These are phyloP conservation scores for Malassezia slooffiae DNA, from an alignment of 1,284 basidiomycete genomes.

Conservation along the genomic window DNA sequence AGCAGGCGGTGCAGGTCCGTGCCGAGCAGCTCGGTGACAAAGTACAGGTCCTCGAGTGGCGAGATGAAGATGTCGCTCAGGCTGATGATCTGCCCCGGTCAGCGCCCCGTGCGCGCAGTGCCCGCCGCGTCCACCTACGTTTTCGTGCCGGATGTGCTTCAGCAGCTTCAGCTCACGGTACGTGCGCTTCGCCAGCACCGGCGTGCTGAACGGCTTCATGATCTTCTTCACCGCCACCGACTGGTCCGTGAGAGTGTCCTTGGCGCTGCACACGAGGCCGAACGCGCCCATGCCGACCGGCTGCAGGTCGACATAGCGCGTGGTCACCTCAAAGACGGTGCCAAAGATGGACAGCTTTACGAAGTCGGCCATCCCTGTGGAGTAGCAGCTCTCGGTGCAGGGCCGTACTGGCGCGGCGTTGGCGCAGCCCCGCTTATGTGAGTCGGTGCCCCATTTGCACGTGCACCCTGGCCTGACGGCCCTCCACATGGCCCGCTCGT, in stretches of 20 bases:
- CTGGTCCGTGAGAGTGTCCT: constrained; percentile 87
- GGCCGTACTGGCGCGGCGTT: too few relatives aligned
- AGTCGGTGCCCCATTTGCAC: neutral
- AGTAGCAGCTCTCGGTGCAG: too few relatives aligned
- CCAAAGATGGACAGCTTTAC: constrained; percentile 98
- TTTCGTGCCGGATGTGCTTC: constrained; percentile 98
- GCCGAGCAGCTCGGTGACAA: constrained; percentile 96
- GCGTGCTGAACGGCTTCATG: constrained; percentile 95
- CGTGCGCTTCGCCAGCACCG: constrained; percentile 92
- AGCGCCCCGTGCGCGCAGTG: neutral
- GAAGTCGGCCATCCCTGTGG: constrained; percentile 60
- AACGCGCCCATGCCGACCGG: constrained; percentile 95
- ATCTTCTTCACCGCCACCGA: constrained; percentile 98
- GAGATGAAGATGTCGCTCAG: constrained; percentile 98
- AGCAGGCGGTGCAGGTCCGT: constrained; percentile 94
- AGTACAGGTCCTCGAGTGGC: constrained; percentile 86
- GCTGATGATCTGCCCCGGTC: constrained; percentile 78
- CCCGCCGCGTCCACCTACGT: too few relatives aligned
- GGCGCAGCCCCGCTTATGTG: neutral
- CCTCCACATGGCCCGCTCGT: too few relatives aligned
- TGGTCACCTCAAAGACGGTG: constrained; percentile 72
- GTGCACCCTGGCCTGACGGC: neutral
- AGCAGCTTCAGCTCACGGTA: constrained; percentile 96
- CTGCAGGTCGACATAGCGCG: constrained; percentile 93
- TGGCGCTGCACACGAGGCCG: constrained; percentile 61